These are phyloP conservation scores for Pistacia integerrima DNA, from an alignment of 345 rosid species.

Conservation along the genomic window DNA sequence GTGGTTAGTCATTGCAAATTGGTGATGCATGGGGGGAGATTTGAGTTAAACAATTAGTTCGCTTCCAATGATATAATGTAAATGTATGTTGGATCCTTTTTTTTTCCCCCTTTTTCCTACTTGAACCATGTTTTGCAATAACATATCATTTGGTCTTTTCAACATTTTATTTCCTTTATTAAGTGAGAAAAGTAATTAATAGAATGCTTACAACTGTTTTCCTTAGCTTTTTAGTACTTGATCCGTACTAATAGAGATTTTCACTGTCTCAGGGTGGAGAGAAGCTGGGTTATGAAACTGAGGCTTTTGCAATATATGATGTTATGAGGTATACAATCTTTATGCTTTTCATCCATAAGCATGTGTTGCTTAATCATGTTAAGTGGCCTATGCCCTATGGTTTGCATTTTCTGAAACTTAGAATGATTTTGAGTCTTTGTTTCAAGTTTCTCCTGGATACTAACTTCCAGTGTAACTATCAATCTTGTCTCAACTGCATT, in stretches of 20 bases:
- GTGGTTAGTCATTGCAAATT: too few species aligned
- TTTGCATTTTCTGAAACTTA: background rate
- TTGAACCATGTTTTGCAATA: background rate
- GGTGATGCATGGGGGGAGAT: too few species aligned
- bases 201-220: background rate
- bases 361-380: conserved; percentile 3
- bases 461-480: background rate
- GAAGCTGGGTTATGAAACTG: conserved; percentile 87
- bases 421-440: background rate
- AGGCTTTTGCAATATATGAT: conserved; percentile 93
- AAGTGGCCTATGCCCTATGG: background rate
- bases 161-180: background rate
- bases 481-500: conserved; percentile 8
- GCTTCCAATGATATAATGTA: too few species aligned
- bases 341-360: conserved; percentile 15
- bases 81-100: too few species aligned
- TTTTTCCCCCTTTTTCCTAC: background rate
- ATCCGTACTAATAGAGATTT: conserved; percentile 9
- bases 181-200: background rate
- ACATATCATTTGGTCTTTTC: background rate
- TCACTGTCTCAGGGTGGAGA: conserved; percentile 47
- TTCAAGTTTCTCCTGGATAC: background rate
- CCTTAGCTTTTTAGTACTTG: background rate
- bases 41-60: too few species aligned
- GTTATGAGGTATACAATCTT: conserved; percentile 64